Conservation (phyloP, 495 filamentous ascomycete species). For the Pyrenopolyporus hunteri region DNA sequence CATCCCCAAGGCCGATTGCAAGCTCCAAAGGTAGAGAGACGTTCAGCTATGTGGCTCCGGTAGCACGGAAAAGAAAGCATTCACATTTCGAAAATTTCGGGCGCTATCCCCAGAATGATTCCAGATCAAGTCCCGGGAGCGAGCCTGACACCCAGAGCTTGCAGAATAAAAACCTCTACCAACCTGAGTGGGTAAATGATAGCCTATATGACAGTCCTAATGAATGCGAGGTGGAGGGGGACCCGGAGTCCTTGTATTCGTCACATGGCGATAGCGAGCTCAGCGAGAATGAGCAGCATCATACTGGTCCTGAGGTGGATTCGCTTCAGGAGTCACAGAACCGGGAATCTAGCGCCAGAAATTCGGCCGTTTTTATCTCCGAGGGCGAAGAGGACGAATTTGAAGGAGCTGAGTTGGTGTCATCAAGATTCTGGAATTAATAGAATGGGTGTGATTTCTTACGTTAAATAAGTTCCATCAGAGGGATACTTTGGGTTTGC, state of each 20-base stretch:
- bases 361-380: conserved; percentile 2
- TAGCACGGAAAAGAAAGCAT: conserved; percentile 20
- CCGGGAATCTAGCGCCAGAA: background rate
- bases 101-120: background rate
- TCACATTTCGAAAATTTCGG: conserved; percentile 40
- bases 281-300: background rate
- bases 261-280: background rate
- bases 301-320: background rate
- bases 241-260: background rate
- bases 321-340: background rate
- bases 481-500: too few species aligned
- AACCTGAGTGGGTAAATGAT: background rate
- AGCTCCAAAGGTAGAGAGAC: background rate
- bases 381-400: background rate
- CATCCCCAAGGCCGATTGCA: conserved; percentile 3
- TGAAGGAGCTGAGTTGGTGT: background rate
- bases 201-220: conserved; percentile 3
- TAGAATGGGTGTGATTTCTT: background rate
- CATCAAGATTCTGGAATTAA: background rate
- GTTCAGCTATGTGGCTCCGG: background rate
- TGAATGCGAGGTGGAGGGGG: background rate
- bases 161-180: background rate
- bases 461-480: too few species aligned
- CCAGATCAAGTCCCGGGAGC: background rate
- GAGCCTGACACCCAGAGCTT: too few species aligned